Conservation (phyloP, 2,329 filamentous ascomycete species). For the Ophiostoma tasmaniense region DNA sequence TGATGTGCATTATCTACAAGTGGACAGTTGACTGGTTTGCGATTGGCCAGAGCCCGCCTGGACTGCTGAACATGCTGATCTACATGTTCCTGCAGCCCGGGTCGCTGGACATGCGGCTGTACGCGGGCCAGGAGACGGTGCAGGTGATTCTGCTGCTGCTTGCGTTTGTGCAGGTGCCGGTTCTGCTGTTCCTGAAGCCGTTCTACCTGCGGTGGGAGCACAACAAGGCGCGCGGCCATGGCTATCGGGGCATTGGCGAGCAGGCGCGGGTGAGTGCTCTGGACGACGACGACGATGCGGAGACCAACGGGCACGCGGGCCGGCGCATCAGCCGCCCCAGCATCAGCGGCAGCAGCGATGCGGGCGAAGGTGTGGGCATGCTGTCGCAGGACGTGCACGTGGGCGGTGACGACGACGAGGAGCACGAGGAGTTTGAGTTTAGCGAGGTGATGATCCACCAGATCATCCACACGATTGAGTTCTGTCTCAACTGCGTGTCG, state of each 20-base stretch:
- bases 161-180: conserved; percentile 77
- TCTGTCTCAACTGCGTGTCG: conserved; percentile 97
- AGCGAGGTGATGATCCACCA: conserved; percentile 98
- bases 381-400: conserved; percentile 61
- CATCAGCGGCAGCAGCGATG: conserved; percentile 49
- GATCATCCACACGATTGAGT: conserved; percentile 97
- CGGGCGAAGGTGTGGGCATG: conserved; percentile 72
- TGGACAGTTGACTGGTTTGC: conserved; percentile 84
- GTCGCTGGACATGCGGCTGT: conserved; percentile 62
- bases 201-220: conserved; percentile 92
- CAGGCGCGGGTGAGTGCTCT: conserved; percentile 80
- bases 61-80: conserved; percentile 96
- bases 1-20: conserved; percentile 92
- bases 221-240: conserved; percentile 76
- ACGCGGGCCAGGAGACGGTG: conserved; percentile 64
- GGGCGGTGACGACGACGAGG: conserved; percentile 39
- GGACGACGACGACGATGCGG: conserved; percentile 74
- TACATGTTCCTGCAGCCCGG: conserved; percentile 97
- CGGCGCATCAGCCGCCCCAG: conserved; percentile 25
- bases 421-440: conserved; percentile 96
- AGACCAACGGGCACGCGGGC: conserved; percentile 32
- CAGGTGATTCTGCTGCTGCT: conserved; percentile 74
- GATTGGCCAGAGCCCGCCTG: conserved; percentile 62
- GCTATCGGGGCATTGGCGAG: conserved; percentile 91
- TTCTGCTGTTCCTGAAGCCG: conserved; percentile 90